These are phyloP conservation scores for Monosporascus sp. DNA, from an alignment of 2,329 filamentous ascomycete species.

Conservation along the genomic window DNA sequence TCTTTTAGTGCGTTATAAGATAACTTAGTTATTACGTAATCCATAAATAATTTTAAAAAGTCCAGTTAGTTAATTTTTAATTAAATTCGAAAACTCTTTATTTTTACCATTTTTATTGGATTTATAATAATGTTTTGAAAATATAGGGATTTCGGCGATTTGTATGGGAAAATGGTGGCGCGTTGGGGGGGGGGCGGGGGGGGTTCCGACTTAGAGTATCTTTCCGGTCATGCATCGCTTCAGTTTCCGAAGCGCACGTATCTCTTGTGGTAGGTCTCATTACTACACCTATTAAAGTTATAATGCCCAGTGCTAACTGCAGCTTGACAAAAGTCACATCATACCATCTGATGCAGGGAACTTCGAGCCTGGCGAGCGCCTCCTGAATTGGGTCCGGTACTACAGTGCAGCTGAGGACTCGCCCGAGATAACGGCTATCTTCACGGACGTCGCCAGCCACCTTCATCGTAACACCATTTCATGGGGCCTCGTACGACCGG, in stretches of 20 bases:
- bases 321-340: conserved; percentile 26
- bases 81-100: no score
- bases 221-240: conserved; percentile 7
- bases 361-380: conserved; percentile 32
- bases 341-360: conserved; percentile 38
- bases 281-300: background rate
- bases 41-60: no score
- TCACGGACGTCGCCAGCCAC: conserved; percentile 38
- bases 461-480: conserved; percentile 38
- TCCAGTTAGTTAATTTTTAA: no score
- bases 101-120: no score
- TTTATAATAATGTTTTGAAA: no score
- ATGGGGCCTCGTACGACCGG: conserved; percentile 31
- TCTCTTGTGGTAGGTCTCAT: conserved; percentile 15
- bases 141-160: no score
- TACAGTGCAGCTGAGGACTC: conserved; percentile 35
- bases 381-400: conserved; percentile 46
- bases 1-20: no score
- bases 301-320: background rate
- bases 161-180: no score
- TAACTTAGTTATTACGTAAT: no score
- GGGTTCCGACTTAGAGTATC: no score
- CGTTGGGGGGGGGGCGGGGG: no score
- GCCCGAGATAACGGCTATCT: conserved; percentile 32
- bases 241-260: conserved; percentile 14